Percentiles rank a stretch among this genome's conserved stretches.
These are phyloP conservation scores for Gyromitra esculenta DNA, from an alignment of 2,329 filamentous ascomycete species.

Conservation along the genomic window DNA sequence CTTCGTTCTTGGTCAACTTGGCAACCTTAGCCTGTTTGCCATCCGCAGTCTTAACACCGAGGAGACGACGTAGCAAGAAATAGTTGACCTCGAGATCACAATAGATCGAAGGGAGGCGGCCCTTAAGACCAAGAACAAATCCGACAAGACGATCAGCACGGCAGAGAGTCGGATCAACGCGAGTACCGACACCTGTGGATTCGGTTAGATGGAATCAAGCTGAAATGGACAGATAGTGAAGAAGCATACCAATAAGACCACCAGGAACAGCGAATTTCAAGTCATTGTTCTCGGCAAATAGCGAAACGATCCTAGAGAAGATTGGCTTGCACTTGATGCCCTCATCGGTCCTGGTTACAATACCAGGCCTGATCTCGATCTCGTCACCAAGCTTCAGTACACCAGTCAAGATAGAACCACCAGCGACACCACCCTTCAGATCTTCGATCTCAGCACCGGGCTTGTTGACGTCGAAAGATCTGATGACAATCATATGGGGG, in stretches of 20 bases:
- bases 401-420: constrained; percentile 95
- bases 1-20: constrained; percentile 97
- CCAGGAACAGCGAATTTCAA: constrained; percentile 98
- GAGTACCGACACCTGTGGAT: constrained; percentile 79
- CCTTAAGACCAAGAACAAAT: constrained; percentile 95
- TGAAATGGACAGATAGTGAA: constrained; percentile 53
- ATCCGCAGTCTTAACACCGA: constrained; percentile 97
- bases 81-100: constrained; percentile 99
- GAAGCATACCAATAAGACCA: constrained; percentile 76
- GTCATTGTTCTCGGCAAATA: constrained; percentile 98
- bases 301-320: constrained; percentile 90
- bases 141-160: constrained; percentile 98
- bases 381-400: constrained; percentile 97
- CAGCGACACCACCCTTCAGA: constrained; percentile 96
- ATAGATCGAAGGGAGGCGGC: constrained; percentile 94
- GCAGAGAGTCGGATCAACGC: constrained; percentile 97
- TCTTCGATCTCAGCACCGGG: constrained; percentile 98
- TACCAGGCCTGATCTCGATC: constrained; percentile 98
- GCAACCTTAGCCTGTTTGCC: constrained; percentile 99
- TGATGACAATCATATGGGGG: constrained; percentile 98
- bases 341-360: constrained; percentile 92
- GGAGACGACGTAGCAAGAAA: constrained; percentile 90
- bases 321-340: constrained; percentile 98
- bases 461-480: constrained; percentile 99
- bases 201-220: constrained; percentile 53